phyloP scores from a whole-genome alignment of 345 rosid species.

The Schrenkiella parvula region DNA sequence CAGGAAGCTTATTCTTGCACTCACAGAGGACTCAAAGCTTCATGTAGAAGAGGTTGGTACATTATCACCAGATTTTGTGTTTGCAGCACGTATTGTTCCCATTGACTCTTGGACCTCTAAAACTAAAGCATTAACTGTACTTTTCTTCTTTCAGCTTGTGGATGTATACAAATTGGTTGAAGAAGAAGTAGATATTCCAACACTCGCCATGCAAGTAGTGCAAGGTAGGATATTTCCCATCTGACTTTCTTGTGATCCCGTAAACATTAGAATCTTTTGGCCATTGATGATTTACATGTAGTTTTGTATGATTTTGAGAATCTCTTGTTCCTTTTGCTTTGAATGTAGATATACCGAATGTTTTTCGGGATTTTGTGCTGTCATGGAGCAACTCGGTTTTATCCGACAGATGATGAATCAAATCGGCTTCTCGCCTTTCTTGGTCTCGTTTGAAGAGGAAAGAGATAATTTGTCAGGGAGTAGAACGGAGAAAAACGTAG shows the following conservation, averaged over 20 bases:
- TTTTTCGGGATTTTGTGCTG: slow-evolving; percentile 68
- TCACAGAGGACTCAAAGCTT: slow-evolving; percentile 94
- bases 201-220: slow-evolving; percentile 70
- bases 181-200: slow-evolving; percentile 68
- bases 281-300: not conserved
- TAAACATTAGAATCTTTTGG: not conserved
- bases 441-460: slow-evolving; percentile 11
- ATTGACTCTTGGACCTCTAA: not conserved
- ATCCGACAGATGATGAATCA: slow-evolving; percentile 53
- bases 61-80: not conserved
- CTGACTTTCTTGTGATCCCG: not conserved
- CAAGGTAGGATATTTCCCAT: slow-evolving; percentile 42
- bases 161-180: slow-evolving; percentile 86
- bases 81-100: not conserved
- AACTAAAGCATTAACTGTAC: slow-evolving; percentile 15
- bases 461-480: not conserved
- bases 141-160: slow-evolving; percentile 54
- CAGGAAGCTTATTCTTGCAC: slow-evolving; percentile 84
- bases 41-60: slow-evolving; percentile 74
- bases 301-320: slow-evolving; percentile 12
- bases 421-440: slow-evolving; percentile 5
- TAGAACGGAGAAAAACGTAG: slow-evolving; percentile 10
- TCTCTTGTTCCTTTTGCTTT: not conserved
- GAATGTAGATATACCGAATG: slow-evolving; percentile 67
- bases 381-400: slow-evolving; percentile 80